Conservation (phyloP, 371 early-diverging fungal genomes). For the Batkoa obscura region DNA sequence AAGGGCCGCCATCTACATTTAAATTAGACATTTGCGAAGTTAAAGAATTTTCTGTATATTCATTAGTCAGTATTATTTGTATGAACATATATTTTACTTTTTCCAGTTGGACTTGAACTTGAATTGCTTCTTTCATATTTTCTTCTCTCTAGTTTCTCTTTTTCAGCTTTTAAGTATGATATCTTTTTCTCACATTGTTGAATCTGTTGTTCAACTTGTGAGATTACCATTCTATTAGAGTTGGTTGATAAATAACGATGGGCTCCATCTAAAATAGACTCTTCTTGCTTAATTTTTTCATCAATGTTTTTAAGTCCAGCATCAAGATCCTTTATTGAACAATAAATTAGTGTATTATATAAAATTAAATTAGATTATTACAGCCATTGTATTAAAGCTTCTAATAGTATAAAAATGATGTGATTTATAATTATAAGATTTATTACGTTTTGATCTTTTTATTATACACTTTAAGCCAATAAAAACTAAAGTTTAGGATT, state of each 20-base stretch:
- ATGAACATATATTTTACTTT: not conserved
- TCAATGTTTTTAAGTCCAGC: not conserved
- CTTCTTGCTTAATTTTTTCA: not conserved
- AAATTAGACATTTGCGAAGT: too few species aligned
- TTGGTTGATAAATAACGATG: not conserved
- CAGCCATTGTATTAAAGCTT: too few species aligned
- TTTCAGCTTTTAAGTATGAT: not conserved
- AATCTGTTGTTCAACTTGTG: not conserved
- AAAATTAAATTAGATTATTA: too few species aligned
- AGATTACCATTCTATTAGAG: not conserved
- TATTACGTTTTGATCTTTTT: too few species aligned
- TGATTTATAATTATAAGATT: too few species aligned
- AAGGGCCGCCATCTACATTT: too few species aligned
- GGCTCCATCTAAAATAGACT: not conserved
- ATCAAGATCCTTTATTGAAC: not conserved
- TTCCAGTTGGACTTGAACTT: not conserved
- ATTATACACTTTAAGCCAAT: too few species aligned
- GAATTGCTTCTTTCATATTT: not conserved
- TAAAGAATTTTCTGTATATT: too few species aligned
- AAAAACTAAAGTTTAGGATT: too few species aligned
- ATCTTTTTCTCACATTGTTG: constrained; percentile 1
- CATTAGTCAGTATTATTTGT: too few species aligned
- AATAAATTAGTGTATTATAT: too few species aligned
- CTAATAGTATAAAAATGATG: too few species aligned
- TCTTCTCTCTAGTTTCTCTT: not conserved